Conservation (phyloP, 306 rosid genomes). For the Spatholobus suberectus region DNA sequence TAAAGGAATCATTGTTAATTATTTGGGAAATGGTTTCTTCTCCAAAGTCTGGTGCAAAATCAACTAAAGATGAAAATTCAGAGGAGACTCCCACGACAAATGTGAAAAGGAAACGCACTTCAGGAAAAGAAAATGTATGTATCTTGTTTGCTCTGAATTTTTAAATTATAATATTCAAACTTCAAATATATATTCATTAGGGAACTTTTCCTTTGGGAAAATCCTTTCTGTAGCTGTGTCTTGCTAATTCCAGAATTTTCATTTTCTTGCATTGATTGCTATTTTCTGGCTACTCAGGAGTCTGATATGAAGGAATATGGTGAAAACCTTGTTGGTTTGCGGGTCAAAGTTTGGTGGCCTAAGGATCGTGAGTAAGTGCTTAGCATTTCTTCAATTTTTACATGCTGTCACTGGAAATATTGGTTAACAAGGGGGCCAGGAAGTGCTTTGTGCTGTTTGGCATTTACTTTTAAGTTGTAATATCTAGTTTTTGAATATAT, state of each 20-base stretch:
- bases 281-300: slow-evolving; percentile 50
- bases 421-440: slow-evolving; percentile 16
- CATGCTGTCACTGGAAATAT: slow-evolving; percentile 21
- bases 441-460: slow-evolving; percentile 5
- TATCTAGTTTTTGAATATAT: slow-evolving; percentile 4
- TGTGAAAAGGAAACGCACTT: slow-evolving; percentile 69
- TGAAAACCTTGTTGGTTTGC: slow-evolving; percentile 65
- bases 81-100: slow-evolving; percentile 64
- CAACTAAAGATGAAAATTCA: slow-evolving; percentile 46
- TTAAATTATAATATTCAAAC: neutral
- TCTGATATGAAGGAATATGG: slow-evolving; percentile 56
- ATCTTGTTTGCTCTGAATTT: neutral
- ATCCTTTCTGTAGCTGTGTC: slow-evolving; percentile 2
- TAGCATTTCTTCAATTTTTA: slow-evolving; percentile 15
- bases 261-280: slow-evolving; percentile 33
- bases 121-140: slow-evolving; percentile 66
- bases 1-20: slow-evolving; percentile 29
- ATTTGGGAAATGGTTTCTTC: slow-evolving; percentile 58
- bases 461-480: neutral
- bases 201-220: slow-evolving; percentile 18
- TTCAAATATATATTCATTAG: neutral
- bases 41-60: slow-evolving; percentile 57
- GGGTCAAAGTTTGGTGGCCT: slow-evolving; percentile 92
- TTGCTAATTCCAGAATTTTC: slow-evolving; percentile 17
- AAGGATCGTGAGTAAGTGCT: slow-evolving; percentile 71